Base-by-base conservation (phyloP, 176 grass and related monocot species). In the Juncus inflexus region DNA sequence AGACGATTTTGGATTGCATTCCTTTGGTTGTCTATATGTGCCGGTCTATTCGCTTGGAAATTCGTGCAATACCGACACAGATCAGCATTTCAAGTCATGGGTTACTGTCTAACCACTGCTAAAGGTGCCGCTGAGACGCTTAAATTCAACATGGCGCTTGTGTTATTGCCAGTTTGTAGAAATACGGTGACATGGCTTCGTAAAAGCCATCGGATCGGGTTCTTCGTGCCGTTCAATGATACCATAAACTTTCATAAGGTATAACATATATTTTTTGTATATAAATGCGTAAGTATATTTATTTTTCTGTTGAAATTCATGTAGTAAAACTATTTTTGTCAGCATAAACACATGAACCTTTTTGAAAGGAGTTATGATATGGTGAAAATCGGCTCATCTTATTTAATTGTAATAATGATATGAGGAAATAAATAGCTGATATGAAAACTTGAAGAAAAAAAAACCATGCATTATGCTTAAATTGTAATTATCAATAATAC, bases 211-310 rank as follows among this genome's bases (percentile, higher is more conserved):
- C 40, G 35, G 10, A 71, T 90, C 68, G 77, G 77, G 15, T 78
- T 72, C 0, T 36, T 78, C 35, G 2, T 90, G n/a, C 83, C 87
- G 16, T 86, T 90, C 74, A 86, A 90, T 52, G 79, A 90, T 8
- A 75, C 55, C 6, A 75, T 86, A 38, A 83, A 86, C 68, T 90
- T 90, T 74, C 87, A 90, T 76, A 90, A 90, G 87, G 80, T 90
- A 52, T 51, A 35, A 70, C 60, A 3, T 37, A 6, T 47, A 6
- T 47, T 47, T 47, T 47, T 47, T 47, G 10, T 65, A 35, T 13
- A 4, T 38, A 35, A 53, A 72, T 77, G 19, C 10, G 55, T 9
- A 60, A 60, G 57, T 16, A 12, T 3, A 61, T 28, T 49, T n/a
- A 50, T 35, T 7, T 50, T 36, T 61, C 54, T 9, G 50, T 61